phyloP scores from a whole-genome alignment of 495 filamentous ascomycete genomes.

The Evernia prunastri region DNA sequence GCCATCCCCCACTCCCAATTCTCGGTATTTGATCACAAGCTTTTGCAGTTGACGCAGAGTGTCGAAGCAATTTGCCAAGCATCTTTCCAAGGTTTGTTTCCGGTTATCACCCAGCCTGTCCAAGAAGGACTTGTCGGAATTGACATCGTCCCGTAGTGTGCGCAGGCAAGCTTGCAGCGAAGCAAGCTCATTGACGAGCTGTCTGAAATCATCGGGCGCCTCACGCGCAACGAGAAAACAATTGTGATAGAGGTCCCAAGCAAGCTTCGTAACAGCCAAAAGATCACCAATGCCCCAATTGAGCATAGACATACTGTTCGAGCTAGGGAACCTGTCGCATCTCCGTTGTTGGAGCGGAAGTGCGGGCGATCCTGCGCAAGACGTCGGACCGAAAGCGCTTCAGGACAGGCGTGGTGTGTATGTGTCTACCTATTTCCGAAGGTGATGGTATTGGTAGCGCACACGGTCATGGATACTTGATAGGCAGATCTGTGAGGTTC shows the following conservation, averaged over 20 bases:
- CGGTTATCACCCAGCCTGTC: conserved; percentile 29
- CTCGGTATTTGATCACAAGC: conserved; percentile 30
- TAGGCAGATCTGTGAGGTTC: background rate
- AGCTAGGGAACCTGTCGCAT: conserved; percentile 3
- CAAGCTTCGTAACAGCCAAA: conserved; percentile 30
- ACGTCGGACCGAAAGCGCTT: background rate
- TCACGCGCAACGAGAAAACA: conserved; percentile 33
- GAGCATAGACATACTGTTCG: conserved; percentile 10
- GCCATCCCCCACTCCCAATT: conserved; percentile 30
- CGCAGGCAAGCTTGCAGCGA: conserved; percentile 33
- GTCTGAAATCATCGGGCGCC: conserved; percentile 36
- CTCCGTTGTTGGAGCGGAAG: conserved; percentile 3
- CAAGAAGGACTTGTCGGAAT: conserved; percentile 30
- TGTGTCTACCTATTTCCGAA: background rate
- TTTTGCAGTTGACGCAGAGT: conserved; percentile 31
- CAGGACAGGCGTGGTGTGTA: background rate
- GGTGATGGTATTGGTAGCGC: too few species aligned
- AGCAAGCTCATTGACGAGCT: conserved; percentile 34
- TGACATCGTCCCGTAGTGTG: conserved; percentile 30
- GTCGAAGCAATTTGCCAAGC: conserved; percentile 28
- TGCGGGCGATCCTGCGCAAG: background rate
- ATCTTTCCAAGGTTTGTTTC: conserved; percentile 31
- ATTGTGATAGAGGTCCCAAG: conserved; percentile 36
- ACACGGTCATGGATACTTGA: background rate
- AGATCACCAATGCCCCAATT: conserved; percentile 32